Evolutionary conservation across 2,329 filamentous ascomycete genomes (phyloP), one percentile per base, ranked within the genome.

Genomic region (Blastomyces emzantsi): DNA sequence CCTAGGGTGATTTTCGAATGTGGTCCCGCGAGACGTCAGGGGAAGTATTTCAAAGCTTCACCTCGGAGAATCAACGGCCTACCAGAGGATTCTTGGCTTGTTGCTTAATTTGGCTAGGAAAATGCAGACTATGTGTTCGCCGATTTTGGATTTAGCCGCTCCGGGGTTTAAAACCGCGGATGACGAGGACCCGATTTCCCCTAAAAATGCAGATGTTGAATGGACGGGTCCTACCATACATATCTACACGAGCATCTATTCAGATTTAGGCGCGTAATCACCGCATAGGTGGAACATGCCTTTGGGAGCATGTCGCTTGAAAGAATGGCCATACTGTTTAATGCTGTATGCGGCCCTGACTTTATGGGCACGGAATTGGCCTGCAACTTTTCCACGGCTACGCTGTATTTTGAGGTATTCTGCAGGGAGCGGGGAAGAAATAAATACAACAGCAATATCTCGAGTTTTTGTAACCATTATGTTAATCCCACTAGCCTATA

Each of bases 1-100:
- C 1, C 47, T 65, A 33, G 65, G 65, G 8, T 68, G 64, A 68
- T 61, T 60, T 8, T 52, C 25, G 7, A 47, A 28, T 61, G 15
- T 47, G 25, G 25, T 25, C 30, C 22, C 49, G 1, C 17, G 25
- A 28, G 45, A 52, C 45, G 22, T 56, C 19, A 28, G 9, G 13
- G 9, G 25, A 36, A 22, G 9, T 17, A 7, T 41, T 57, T 11
- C 11, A 41, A 39, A 41, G 4, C 5, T 39, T n/a, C 36, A 25
- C 19, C 8, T 4, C 0, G 19, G n/a, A 15, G 17, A 39, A 11
- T 22, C 9, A 57, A 28, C 36, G 36, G 9, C 52, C 19, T 19
- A 1, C 33, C 7, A 22, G 52, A n/a, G 33, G 19, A 39, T 22
- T 11, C 30, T 36, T 55, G 25, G 49, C 22, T 25, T 33, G 13